These are phyloP conservation scores for Rhodotorula sphaerocarpa DNA, from an alignment of 768 basidiomycete species.

Conservation along the genomic window DNA sequence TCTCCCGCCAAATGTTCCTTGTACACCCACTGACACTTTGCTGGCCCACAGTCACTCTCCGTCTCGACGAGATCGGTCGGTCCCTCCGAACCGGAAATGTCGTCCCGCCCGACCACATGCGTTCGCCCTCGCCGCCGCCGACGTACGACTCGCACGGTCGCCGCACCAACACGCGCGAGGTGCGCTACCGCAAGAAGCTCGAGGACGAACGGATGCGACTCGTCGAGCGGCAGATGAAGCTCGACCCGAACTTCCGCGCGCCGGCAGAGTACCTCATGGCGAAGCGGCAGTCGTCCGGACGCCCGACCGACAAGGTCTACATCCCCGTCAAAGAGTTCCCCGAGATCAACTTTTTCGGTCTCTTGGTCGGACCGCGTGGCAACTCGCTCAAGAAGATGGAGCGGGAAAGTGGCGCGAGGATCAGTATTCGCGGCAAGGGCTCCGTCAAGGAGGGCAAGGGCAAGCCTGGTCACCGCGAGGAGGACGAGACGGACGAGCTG, in stretches of 20 bases:
- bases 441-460: slow-evolving; percentile 99
- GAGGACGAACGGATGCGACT: slow-evolving; percentile 64
- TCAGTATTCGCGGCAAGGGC: slow-evolving; percentile 95
- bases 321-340: slow-evolving; percentile 99
- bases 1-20: neutral
- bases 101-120: slow-evolving; percentile 87
- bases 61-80: slow-evolving; percentile 94
- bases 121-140: slow-evolving; percentile 92
- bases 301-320: slow-evolving; percentile 96
- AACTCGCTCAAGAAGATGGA: slow-evolving; percentile 99
- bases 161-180: slow-evolving; percentile 95
- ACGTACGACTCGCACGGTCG: slow-evolving; percentile 97
- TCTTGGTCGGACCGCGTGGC: slow-evolving; percentile 94
- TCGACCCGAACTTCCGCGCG: slow-evolving; percentile 94
- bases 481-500: slow-evolving; percentile 96
- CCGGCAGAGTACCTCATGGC: slow-evolving; percentile 94
- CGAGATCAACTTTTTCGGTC: slow-evolving; percentile 98
- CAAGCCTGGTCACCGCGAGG: slow-evolving; percentile 68
- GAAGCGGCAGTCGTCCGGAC: slow-evolving; percentile 66
- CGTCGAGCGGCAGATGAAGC: slow-evolving; percentile 92
- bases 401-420: slow-evolving; percentile 92
- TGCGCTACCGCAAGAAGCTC: slow-evolving; percentile 69
- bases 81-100: slow-evolving; percentile 89
- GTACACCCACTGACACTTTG: too few relatives aligned
- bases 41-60: slow-evolving; percentile 56